Conservation (phyloP, 2,329 filamentous ascomycete genomes). For the Beauveria varroae region DNA sequence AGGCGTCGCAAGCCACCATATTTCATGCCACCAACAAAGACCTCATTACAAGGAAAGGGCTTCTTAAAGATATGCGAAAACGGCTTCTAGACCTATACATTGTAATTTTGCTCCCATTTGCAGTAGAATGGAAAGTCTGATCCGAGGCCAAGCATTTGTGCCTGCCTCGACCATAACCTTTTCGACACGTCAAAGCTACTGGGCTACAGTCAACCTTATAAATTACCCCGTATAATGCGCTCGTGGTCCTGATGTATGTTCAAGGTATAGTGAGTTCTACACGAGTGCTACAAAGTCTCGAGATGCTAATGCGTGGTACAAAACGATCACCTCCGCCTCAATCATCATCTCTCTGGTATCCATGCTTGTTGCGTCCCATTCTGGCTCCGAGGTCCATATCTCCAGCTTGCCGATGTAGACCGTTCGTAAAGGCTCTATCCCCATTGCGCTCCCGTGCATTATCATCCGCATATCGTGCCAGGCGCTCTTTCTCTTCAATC, state of each 20-base stretch:
- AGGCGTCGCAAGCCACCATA: background rate
- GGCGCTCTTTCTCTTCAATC: slow-evolving; percentile 57
- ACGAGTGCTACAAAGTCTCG: background rate
- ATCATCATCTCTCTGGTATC: slow-evolving; percentile 39
- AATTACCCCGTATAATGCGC: no score
- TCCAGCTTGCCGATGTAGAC: slow-evolving; percentile 52
- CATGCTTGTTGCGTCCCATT: slow-evolving; percentile 40
- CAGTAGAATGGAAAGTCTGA: no score
- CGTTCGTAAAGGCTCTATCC: slow-evolving; percentile 56
- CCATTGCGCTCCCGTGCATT: slow-evolving; percentile 54
- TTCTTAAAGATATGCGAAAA: background rate
- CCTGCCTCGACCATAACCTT: background rate
- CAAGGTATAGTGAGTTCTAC: background rate
- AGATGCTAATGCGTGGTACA: background rate
- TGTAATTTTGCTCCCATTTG: no score
- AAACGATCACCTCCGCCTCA: slow-evolving; percentile 15
- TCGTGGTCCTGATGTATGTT: no score
- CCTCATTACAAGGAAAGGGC: background rate
- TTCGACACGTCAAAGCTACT: background rate
- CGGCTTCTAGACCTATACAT: background rate
- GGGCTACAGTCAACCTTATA: background rate
- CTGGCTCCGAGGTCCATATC: slow-evolving; percentile 45
- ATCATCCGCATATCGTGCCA: slow-evolving; percentile 60
- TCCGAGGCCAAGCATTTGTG: no score
- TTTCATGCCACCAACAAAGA: background rate